These are phyloP conservation scores for Panaeolus cyanescens DNA, from an alignment of 768 basidiomycete genomes.

Conservation along the genomic window DNA sequence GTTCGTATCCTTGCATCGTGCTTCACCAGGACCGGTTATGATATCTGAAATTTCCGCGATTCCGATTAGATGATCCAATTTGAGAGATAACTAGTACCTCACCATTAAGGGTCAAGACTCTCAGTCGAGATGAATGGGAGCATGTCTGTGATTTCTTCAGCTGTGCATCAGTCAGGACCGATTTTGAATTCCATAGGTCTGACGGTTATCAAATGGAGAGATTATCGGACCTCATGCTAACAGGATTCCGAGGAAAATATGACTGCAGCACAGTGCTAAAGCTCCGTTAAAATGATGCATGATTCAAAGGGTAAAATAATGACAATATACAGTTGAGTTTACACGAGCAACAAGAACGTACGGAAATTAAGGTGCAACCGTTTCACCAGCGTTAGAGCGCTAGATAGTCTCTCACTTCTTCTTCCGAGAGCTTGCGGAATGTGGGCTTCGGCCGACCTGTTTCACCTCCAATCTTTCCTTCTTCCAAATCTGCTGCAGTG, in stretches of 20 bases:
- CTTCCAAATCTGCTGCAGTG: constrained; percentile 66
- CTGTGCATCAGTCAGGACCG: background rate
- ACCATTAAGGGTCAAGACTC: background rate
- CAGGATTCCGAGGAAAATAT: background rate
- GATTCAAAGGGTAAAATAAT: constrained; percentile 16
- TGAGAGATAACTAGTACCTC: background rate
- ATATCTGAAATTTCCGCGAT: background rate
- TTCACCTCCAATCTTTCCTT: constrained; percentile 67
- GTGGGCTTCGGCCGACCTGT: constrained; percentile 79
- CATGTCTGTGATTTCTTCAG: background rate
- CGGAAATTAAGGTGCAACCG: constrained; percentile 27
- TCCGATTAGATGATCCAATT: background rate
- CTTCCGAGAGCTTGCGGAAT: constrained; percentile 94
- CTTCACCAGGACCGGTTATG: background rate
- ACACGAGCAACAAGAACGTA: constrained; percentile 19
- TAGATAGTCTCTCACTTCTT: constrained; percentile 96
- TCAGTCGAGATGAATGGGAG: background rate
- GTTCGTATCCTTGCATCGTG: background rate
- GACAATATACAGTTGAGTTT: constrained; percentile 15
- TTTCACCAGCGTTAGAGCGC: constrained; percentile 55
- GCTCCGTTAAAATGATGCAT: constrained; percentile 11
- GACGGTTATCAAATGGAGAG: background rate
- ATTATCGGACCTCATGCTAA: background rate
- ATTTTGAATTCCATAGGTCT: background rate
- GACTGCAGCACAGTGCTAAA: constrained; percentile 7